Base-by-base conservation (phyloP, 345 rosid genomes). In the Syzygium jambos region DNA sequence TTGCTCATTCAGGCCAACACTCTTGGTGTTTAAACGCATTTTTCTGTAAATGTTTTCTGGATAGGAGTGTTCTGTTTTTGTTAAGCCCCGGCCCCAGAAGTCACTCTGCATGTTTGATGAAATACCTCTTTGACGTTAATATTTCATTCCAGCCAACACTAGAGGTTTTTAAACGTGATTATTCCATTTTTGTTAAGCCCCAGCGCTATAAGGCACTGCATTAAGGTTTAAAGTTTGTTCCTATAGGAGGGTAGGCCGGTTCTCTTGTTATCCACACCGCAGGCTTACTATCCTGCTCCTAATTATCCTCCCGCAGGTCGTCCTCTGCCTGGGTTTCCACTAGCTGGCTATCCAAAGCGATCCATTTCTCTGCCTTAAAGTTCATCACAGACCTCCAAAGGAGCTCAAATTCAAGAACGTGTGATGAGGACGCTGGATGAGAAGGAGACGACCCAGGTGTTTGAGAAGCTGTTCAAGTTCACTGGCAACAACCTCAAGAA, bases 401-500 rank as follows among this genome's bases (percentile, higher is more conserved):
- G 46, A 73, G 80, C 80, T 73, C 2, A 0, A 38, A 73, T 38
- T 1, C 80, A 73, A 8, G 8, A 11, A 23, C n/a, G 5, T 0
- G 1, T 78, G 49, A 96, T 95, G 96, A 91, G 98, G 55, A 94
- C 99, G 2, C 92, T 98, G 29, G 99, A 96, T 88, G 99, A 98
- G 91, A 91, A 78, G 30, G 99, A 98, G 90, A 98, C 96, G 84
- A 93, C 96, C 19, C 93, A 93, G 17, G 98, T 98, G 22, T 96
- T 98, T 90, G 96, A 95, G 89, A 98, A 96, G 88, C 90, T 98
- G 85, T 93, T 92, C 92, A 91, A 93, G 83, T 98, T 98, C 94
- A 94, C 95, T 0, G 99, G 98, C 53, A 95, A 92, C 89, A 98
- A 96, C 86, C 95, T 98, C 89, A 96, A 98, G 93, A 96, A 96